phyloP scores from a whole-genome alignment of 495 filamentous ascomycete species.

The Tuber magnatum region DNA sequence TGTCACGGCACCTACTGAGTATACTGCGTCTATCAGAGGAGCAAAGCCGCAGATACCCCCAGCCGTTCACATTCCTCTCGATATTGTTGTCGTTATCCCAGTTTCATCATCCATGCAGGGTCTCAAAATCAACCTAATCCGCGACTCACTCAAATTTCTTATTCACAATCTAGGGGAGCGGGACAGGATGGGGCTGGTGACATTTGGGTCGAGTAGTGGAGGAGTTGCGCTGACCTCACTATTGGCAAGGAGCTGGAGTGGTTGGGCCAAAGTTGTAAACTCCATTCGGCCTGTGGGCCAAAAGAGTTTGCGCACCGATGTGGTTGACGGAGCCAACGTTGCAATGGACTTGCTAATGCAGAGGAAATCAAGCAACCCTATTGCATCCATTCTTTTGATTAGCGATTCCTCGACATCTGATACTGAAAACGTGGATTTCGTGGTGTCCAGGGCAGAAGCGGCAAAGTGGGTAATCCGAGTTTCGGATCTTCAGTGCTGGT shows the following conservation, averaged over 20 bases:
- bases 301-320: slow-evolving; percentile 92
- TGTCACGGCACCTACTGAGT: slow-evolving; percentile 70
- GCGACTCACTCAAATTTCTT: slow-evolving; percentile 90
- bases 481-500: slow-evolving; percentile 5
- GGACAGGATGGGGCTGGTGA: slow-evolving; percentile 94
- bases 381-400: slow-evolving; percentile 93
- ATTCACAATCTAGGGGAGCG: slow-evolving; percentile 85
- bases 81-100: slow-evolving; percentile 93
- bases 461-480: slow-evolving; percentile 64
- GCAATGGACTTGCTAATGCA: slow-evolving; percentile 99
- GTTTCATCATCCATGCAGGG: slow-evolving; percentile 99
- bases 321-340: slow-evolving; percentile 95
- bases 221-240: slow-evolving; percentile 95
- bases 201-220: slow-evolving; percentile 90
- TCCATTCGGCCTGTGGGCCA: slow-evolving; percentile 91
- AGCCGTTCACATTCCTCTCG: slow-evolving; percentile 81
- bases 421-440: slow-evolving; percentile 93
- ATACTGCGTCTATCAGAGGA: slow-evolving; percentile 57
- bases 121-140: slow-evolving; percentile 89
- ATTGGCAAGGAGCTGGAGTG: slow-evolving; percentile 87
- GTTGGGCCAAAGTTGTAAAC: slow-evolving; percentile 79
- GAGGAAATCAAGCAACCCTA: slow-evolving; percentile 88
- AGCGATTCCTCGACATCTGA: slow-evolving; percentile 98
- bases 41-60: slow-evolving; percentile 49
- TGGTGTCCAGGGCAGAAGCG: slow-evolving; percentile 93